Conservation (phyloP, 2,329 filamentous ascomycete genomes). For the Oidium heveae region DNA sequence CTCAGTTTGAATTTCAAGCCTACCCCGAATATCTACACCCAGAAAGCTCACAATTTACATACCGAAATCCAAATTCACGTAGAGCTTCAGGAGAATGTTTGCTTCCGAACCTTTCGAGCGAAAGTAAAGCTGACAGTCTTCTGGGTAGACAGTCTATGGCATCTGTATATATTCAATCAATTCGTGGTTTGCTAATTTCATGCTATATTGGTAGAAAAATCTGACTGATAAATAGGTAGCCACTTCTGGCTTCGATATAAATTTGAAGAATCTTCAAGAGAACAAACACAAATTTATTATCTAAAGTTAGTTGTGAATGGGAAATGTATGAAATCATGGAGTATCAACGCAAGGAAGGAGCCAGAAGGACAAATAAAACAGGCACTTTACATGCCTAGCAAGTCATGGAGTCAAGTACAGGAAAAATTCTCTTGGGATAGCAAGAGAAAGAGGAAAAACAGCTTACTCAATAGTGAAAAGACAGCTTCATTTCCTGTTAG, state of each 20-base stretch:
- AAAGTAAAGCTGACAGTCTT: constrained; percentile 11
- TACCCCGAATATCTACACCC: constrained; percentile 31
- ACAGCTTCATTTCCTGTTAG: background rate
- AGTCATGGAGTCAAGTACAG: constrained; percentile 15
- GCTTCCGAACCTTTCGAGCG: constrained; percentile 4
- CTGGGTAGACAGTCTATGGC: constrained; percentile 17
- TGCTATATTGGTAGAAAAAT: too few species aligned
- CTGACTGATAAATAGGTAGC: constrained; percentile 16
- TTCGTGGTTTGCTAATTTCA: constrained; percentile 19
- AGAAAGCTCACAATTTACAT: constrained; percentile 21
- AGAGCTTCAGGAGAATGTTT: constrained; percentile 1
- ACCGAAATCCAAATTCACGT: constrained; percentile 7
- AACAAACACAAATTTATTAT: constrained; percentile 19
- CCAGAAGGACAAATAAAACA: constrained; percentile 18
- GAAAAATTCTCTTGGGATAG: constrained; percentile 9
- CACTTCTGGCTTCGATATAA: constrained; percentile 28
- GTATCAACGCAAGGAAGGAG: constrained; percentile 18
- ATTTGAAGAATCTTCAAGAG: constrained; percentile 13
- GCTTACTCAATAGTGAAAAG: background rate
- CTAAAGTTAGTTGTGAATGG: constrained; percentile 32
- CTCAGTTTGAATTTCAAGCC: constrained; percentile 10
- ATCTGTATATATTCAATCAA: constrained; percentile 31
- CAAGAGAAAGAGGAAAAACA: constrained; percentile 11
- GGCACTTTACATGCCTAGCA: constrained; percentile 24
- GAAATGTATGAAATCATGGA: constrained; percentile 25